Percentiles rank a stretch among this genome's conserved stretches.
Evolutionary conservation across 2,329 filamentous ascomycete genomes (phyloP).

Genomic region (Ophiostoma quercus): DNA sequence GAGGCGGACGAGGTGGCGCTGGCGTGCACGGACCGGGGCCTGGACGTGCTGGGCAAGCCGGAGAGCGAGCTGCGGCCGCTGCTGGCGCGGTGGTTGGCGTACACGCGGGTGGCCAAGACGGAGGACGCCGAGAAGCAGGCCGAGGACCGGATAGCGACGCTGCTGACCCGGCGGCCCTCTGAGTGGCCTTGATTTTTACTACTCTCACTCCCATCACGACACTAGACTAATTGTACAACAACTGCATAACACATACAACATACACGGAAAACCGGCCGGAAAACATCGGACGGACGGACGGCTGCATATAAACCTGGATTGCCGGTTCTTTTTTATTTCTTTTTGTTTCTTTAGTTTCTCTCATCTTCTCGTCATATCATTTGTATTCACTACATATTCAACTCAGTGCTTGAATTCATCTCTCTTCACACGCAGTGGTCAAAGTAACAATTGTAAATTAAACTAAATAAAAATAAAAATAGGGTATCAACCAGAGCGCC

Average conservation of each 20-base stretch:
- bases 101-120: constrained; percentile 32
- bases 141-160: constrained; percentile 15
- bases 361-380: neutral
- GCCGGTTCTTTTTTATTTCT: neutral
- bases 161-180: constrained; percentile 25
- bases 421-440: neutral
- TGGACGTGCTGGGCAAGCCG: constrained; percentile 48
- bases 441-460: neutral
- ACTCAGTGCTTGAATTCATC: neutral
- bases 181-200: constrained; percentile 24
- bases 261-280: neutral
- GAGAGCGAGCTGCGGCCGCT: constrained; percentile 50
- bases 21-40: constrained; percentile 65
- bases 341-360: neutral
- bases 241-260: neutral
- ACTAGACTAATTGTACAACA: neutral
- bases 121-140: neutral
- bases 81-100: constrained; percentile 46
- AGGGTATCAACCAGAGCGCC: constrained; percentile 2
- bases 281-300: neutral
- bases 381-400: neutral
- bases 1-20: constrained; percentile 60
- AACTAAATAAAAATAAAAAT: neutral
- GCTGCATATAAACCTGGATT: constrained; percentile 13
- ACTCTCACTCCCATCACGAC: neutral